These are phyloP conservation scores for Ophiocordyceps camponoti-leonardi DNA, from an alignment of 2,329 filamentous ascomycete species.

Conservation along the genomic window DNA sequence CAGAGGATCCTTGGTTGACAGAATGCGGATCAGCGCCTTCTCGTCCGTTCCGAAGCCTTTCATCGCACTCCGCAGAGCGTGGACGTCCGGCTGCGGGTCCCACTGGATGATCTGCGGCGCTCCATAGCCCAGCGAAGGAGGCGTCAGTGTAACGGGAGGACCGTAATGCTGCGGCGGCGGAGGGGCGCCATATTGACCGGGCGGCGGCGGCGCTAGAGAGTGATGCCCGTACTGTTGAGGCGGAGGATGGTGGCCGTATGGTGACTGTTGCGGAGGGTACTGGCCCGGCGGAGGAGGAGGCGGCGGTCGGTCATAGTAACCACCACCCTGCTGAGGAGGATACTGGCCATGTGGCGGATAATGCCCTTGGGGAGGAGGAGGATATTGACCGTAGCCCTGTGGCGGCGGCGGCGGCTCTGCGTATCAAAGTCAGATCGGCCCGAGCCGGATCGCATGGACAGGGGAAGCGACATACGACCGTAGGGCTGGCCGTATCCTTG, in stretches of 20 bases:
- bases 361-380: too few species aligned
- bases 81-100: constrained; percentile 52
- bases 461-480: constrained; percentile 17
- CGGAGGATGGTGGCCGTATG: constrained; percentile 7
- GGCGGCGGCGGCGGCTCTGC: constrained; percentile 16
- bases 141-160: constrained; percentile 31
- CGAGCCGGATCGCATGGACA: not conserved
- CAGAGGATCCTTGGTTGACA: constrained; percentile 59
- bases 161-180: constrained; percentile 12
- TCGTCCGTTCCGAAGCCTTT: constrained; percentile 90
- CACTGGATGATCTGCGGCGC: constrained; percentile 50
- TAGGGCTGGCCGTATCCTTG: constrained; percentile 12
- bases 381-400: constrained; percentile 22
- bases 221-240: constrained; percentile 3
- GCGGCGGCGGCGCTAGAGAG: constrained; percentile 14
- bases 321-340: constrained; percentile 13
- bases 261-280: constrained; percentile 10
- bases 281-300: constrained; percentile 9
- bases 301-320: constrained; percentile 12
- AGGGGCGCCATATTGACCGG: constrained; percentile 12
- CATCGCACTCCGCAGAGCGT: constrained; percentile 65
- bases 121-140: constrained; percentile 59
- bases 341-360: constrained; percentile 11
- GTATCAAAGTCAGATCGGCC: constrained; percentile 4
- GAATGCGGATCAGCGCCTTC: constrained; percentile 49